A percentile compares a stretch with the other conserved stretches of the same genome.
Conservation (phyloP, 2,329 filamentous ascomycete genomes). For the Penicillium thymicola region DNA sequence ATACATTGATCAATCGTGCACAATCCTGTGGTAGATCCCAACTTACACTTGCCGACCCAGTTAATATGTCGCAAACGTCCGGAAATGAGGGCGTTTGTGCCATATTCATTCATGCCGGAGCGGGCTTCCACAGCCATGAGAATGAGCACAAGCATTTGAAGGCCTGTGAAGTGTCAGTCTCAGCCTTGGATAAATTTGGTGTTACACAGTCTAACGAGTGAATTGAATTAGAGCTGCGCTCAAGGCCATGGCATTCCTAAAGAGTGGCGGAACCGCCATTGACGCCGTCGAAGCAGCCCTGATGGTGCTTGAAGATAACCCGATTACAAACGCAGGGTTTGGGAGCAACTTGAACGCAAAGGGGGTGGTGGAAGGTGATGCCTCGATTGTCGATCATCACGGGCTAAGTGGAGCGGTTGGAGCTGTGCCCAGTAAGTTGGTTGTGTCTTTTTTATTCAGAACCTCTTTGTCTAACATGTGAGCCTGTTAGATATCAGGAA, state of each 20-base stretch:
- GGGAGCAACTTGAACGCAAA: constrained; percentile 93
- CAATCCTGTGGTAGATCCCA: not conserved
- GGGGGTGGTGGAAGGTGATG: constrained; percentile 90
- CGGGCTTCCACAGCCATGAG: constrained; percentile 83
- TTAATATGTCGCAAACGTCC: constrained; percentile 33
- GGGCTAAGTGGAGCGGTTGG: constrained; percentile 92
- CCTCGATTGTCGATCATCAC: constrained; percentile 84
- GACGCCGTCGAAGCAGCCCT: constrained; percentile 90
- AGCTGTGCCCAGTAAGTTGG: constrained; percentile 73
- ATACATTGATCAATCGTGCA: not conserved
- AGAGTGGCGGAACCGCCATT: constrained; percentile 71
- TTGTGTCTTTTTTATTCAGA: constrained; percentile 21
- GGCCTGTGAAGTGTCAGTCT: constrained; percentile 79
- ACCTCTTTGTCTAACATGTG: constrained; percentile 5
- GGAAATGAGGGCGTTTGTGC: constrained; percentile 58
- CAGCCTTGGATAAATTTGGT: not conserved
- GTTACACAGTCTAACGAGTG: not conserved
- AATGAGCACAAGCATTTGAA: constrained; percentile 83
- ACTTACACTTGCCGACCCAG: not conserved
- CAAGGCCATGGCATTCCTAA: constrained; percentile 76
- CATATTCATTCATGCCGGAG: constrained; percentile 93
- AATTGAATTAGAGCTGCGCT: constrained; percentile 65
- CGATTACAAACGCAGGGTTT: constrained; percentile 95
- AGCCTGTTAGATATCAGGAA: constrained; percentile 64
- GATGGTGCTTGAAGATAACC: constrained; percentile 81